Conservation (phyloP, 176 grass and related monocot genomes). For the Raddia distichophylla region DNA sequence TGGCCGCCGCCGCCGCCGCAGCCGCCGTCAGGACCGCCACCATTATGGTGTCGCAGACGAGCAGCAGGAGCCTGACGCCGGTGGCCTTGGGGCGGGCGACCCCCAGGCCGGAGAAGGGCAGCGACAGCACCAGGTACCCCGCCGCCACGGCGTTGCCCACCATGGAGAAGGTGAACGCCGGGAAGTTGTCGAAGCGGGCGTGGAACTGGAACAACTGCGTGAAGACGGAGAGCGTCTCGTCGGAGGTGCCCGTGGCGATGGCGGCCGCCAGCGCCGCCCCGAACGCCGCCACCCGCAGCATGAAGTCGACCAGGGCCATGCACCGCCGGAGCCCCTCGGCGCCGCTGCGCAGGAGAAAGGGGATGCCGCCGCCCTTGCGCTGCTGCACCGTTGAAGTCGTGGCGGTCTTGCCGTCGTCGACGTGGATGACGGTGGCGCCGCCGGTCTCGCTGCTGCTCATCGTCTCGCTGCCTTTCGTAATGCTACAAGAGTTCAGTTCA, state of each 20-base stretch:
- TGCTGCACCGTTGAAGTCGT: background rate
- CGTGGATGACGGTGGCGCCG: constrained; percentile 51
- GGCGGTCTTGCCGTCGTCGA: constrained; percentile 9
- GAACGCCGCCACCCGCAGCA: constrained; percentile 64
- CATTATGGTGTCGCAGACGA: constrained; percentile 64
- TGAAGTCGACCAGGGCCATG: constrained; percentile 67
- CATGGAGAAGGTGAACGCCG: constrained; percentile 71
- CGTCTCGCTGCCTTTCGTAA: background rate
- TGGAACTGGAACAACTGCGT: constrained; percentile 86
- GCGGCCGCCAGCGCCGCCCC: constrained; percentile 68
- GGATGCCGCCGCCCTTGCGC: background rate
- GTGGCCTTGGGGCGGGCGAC: constrained; percentile 51
- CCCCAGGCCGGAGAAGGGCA: constrained; percentile 64
- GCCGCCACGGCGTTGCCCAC: constrained; percentile 61
- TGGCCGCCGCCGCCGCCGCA: constrained; percentile 57
- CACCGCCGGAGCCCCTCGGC: constrained; percentile 47
- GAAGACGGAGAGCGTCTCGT: constrained; percentile 77
- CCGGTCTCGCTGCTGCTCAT: constrained; percentile 47
- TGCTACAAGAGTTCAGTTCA: too few relatives aligned
- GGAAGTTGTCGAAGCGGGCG: constrained; percentile 77
- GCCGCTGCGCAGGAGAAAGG: constrained; percentile 43
- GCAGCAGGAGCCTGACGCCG: constrained; percentile 61
- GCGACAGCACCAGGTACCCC: constrained; percentile 78
- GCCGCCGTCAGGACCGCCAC: constrained; percentile 49
- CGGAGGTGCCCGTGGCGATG: constrained; percentile 67